These are phyloP conservation scores for Neofusicoccum sp. DNA, from an alignment of 2,329 filamentous ascomycete species.

Conservation along the genomic window DNA sequence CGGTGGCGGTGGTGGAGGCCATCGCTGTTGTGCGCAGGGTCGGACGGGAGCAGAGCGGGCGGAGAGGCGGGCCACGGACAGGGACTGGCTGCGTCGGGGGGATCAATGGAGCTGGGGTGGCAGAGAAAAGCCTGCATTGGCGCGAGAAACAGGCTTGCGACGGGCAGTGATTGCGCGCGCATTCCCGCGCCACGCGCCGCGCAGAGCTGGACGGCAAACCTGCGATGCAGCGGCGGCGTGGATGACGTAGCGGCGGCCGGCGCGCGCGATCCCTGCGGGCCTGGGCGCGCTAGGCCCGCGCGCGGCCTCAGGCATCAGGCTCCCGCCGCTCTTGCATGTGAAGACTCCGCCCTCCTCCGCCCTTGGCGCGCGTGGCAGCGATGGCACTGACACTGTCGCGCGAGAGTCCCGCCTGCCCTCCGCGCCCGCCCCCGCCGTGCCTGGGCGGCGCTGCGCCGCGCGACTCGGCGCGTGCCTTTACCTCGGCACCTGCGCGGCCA, in stretches of 20 bases:
- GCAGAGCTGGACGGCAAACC: too few relatives aligned
- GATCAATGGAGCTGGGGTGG: neutral
- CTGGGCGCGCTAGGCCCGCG: too few relatives aligned
- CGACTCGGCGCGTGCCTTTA: conserved; percentile 14
- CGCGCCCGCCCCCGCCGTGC: neutral
- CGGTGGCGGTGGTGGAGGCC: neutral
- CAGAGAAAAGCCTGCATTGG: neutral
- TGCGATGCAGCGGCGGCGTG: too few relatives aligned
- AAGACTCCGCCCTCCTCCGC: neutral
- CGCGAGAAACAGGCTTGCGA: neutral
- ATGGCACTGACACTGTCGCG: too few relatives aligned
- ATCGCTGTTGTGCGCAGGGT: neutral
- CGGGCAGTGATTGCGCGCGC: neutral
- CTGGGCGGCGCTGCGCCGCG: neutral
- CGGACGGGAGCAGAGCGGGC: neutral
- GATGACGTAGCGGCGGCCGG: too few relatives aligned
- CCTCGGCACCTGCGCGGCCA: conserved; percentile 7
- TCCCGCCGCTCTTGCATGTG: conserved; percentile 1
- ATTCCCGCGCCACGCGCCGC: neutral
- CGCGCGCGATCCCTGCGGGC: too few relatives aligned
- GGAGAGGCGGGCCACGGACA: neutral
- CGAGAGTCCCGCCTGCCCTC: neutral
- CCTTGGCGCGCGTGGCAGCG: neutral
- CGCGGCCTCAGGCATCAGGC: neutral
- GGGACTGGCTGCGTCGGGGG: neutral